phyloP scores from a whole-genome alignment of 306 rosid species.

The Prunus mira region DNA sequence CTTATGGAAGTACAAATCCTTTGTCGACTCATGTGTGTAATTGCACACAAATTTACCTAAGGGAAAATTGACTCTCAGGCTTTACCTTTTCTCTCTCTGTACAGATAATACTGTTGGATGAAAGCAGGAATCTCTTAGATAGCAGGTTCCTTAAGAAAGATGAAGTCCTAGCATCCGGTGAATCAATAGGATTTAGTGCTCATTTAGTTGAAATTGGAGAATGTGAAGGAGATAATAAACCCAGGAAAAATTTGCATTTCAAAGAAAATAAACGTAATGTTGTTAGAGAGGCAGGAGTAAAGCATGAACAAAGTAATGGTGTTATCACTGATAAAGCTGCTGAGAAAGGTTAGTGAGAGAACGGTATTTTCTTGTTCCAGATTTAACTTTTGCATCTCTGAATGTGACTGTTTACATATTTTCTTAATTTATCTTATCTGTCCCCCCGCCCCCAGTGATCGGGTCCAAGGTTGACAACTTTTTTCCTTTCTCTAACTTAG shows the following conservation, averaged over 20 bases:
- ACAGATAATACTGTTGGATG: constrained; percentile 69
- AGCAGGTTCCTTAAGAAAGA: constrained; percentile 68
- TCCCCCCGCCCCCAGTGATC: not conserved
- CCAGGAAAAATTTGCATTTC: constrained; percentile 27
- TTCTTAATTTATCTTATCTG: not conserved
- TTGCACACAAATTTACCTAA: not conserved
- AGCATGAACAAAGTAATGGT: constrained; percentile 36
- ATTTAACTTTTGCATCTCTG: not conserved
- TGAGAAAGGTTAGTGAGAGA: constrained; percentile 43
- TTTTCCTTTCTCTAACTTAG: constrained; percentile 32
- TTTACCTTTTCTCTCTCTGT: constrained; percentile 21
- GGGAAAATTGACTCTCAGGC: constrained; percentile 10
- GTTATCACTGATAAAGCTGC: constrained; percentile 17
- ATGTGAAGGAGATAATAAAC: constrained; percentile 40
- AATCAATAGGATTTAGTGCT: constrained; percentile 55
- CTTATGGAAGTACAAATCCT: not conserved
- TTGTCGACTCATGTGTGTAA: not conserved
- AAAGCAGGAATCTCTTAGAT: constrained; percentile 49
- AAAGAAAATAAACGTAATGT: constrained; percentile 23
- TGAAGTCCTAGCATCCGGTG: constrained; percentile 57
- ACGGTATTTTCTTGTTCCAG: not conserved
- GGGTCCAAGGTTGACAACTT: constrained; percentile 1
- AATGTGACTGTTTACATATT: not conserved
- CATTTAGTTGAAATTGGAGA: constrained; percentile 75
- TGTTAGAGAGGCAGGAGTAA: constrained; percentile 26